phyloP scores from a whole-genome alignment of 371 early-diverging fungal genomes.

The Mucor plumbeus region DNA sequence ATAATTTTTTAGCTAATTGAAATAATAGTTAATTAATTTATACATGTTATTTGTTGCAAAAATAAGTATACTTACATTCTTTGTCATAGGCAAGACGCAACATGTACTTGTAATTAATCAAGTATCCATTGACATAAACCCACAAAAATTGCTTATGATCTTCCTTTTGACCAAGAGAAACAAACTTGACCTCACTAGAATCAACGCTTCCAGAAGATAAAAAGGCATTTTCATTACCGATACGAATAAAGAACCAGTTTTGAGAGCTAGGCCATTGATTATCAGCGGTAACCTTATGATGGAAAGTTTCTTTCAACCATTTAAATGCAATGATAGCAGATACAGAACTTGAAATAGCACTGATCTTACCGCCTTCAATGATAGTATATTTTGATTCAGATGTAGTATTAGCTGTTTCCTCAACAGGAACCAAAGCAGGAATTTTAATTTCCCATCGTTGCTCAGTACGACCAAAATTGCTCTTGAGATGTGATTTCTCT shows the following conservation, averaged over 20 bases:
- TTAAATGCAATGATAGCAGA: conserved; percentile 37
- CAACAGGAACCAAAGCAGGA: conserved; percentile 42
- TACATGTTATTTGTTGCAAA: neutral
- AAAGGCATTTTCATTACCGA: conserved; percentile 41
- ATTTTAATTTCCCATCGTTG: conserved; percentile 50
- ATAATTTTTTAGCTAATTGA: conserved; percentile 33
- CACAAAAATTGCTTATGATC: conserved; percentile 54
- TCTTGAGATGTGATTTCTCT: conserved; percentile 35
- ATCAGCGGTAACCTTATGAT: conserved; percentile 34
- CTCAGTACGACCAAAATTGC: conserved; percentile 38
- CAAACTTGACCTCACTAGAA: conserved; percentile 34
- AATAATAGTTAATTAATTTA: neutral
- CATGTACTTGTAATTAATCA: conserved; percentile 61
- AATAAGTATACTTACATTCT: conserved; percentile 20
- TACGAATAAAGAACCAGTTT: conserved; percentile 50
- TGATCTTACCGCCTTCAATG: conserved; percentile 43
- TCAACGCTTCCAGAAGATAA: conserved; percentile 39
- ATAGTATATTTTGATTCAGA: conserved; percentile 36
- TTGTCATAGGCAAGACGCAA: conserved; percentile 36
- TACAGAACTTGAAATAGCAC: conserved; percentile 27
- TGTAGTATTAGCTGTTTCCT: conserved; percentile 15
- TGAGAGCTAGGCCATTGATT: conserved; percentile 39
- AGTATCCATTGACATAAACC: conserved; percentile 53
- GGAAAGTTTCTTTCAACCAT: conserved; percentile 42
- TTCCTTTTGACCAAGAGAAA: conserved; percentile 32